Evolutionary conservation across 805 yeast species (phyloP).

Genomic region (Debaryomyces prosopidis): DNA sequence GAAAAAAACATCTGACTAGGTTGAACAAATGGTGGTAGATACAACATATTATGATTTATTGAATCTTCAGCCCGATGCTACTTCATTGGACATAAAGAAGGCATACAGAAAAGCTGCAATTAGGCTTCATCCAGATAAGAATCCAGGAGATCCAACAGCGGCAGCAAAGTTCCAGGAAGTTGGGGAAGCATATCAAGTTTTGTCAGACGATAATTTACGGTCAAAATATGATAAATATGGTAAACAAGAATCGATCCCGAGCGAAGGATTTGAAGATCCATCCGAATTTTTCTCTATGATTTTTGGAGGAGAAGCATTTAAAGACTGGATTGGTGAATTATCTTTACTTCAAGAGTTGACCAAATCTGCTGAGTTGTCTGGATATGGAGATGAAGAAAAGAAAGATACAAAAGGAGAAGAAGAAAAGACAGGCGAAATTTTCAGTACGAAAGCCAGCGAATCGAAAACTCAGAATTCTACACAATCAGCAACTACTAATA

Average conservation of each 20-base stretch:
- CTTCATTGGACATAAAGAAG: conserved; percentile 44
- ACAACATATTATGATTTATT: conserved; percentile 44
- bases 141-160: conserved; percentile 46
- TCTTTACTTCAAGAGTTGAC: conserved; percentile 49
- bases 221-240: conserved; percentile 74
- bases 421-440: conserved; percentile 10
- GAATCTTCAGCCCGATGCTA: conserved; percentile 33
- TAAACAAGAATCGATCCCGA: conserved; percentile 61
- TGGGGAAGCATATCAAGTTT: conserved; percentile 76
- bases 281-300: conserved; percentile 79
- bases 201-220: conserved; percentile 64
- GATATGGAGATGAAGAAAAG: conserved; percentile 31
- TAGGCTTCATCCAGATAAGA: conserved; percentile 45
- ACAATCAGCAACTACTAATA: conserved; percentile 4
- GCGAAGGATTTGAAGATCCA: conserved; percentile 78
- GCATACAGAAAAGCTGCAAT: conserved; percentile 48
- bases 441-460: neutral
- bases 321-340: conserved; percentile 82
- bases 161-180: conserved; percentile 47
- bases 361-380: conserved; percentile 44
- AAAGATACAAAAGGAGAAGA: conserved; percentile 23
- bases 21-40: conserved; percentile 42
- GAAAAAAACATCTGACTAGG: neutral
- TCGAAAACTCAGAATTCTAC: neutral
- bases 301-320: conserved; percentile 81